Conservation (phyloP, 352 stramenopile species). For the Globisporangium sylvaticum region DNA sequence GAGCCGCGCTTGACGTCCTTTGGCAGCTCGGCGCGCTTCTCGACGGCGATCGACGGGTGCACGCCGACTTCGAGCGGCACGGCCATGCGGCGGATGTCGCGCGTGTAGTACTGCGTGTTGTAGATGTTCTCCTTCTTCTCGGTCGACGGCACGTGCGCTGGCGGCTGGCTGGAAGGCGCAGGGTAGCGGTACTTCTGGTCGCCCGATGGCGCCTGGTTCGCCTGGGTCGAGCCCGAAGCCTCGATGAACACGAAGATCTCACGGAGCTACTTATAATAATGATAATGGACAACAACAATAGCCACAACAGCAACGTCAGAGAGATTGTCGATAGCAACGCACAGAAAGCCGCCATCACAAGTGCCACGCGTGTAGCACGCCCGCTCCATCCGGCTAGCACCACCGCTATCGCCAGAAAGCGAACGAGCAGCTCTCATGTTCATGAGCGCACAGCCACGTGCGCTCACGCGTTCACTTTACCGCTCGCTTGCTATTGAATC, state of each 20-base stretch:
- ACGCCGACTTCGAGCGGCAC: slow-evolving; percentile 61
- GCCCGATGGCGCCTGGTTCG: slow-evolving; percentile 59
- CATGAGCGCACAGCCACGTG: background rate
- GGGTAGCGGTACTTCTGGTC: slow-evolving; percentile 76
- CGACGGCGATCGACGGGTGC: slow-evolving; percentile 63
- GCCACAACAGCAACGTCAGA: background rate
- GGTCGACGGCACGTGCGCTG: slow-evolving; percentile 65
- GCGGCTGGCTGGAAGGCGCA: slow-evolving; percentile 62
- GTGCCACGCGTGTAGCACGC: too few relatives aligned
- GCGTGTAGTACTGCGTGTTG: slow-evolving; percentile 89
- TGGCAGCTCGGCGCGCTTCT: slow-evolving; percentile 59
- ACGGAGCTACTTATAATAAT: slow-evolving; percentile 42
- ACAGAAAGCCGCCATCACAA: background rate
- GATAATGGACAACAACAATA: background rate
- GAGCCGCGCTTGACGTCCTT: slow-evolving; percentile 64
- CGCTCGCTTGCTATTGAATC: background rate
- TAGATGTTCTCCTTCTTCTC: slow-evolving; percentile 79
- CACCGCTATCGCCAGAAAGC: background rate
- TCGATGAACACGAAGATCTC: slow-evolving; percentile 82
- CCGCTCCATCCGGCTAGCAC: background rate
- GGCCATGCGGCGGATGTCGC: slow-evolving; percentile 73
- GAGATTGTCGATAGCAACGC: background rate
- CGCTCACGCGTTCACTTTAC: background rate
- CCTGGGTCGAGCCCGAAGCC: slow-evolving; percentile 66
- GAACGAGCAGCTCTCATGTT: background rate